These are phyloP conservation scores for Pichia nakasei DNA, from an alignment of 805 yeast species.

Conservation along the genomic window DNA sequence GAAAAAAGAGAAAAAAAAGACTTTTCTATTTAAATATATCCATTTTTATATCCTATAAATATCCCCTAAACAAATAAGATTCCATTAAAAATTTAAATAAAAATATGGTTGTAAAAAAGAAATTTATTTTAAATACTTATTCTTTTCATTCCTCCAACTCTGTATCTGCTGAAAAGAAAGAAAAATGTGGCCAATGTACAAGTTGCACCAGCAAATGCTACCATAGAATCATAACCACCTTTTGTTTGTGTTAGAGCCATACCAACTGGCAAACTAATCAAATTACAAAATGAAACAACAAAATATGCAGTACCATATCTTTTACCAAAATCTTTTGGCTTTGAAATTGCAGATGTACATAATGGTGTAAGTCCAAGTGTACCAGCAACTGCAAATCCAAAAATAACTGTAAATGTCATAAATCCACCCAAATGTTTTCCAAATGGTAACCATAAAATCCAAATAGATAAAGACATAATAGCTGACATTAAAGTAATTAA, in stretches of 20 bases:
- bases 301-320: conserved; percentile 63
- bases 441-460: conserved; percentile 56
- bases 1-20: too few species aligned
- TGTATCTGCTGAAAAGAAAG: conserved; percentile 16
- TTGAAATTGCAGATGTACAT: conserved; percentile 59
- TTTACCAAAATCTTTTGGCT: conserved; percentile 57
- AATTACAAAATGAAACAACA: conserved; percentile 33
- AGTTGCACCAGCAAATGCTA: conserved; percentile 25
- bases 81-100: too few species aligned
- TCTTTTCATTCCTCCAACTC: conserved; percentile 17
- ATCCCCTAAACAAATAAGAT: too few species aligned
- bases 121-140: conserved; percentile 1
- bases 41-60: too few species aligned
- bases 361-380: conserved; percentile 59
- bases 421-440: conserved; percentile 37
- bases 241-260: conserved; percentile 23
- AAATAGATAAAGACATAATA: conserved; percentile 35
- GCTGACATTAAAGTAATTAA: conserved; percentile 29
- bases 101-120: too few species aligned
- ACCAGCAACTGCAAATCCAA: conserved; percentile 55
- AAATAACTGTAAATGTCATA: conserved; percentile 43
- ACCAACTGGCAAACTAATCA: conserved; percentile 42
- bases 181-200: conserved; percentile 16
- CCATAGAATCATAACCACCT: conserved; percentile 25
- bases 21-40: too few species aligned